A percentile compares a stretch with the other conserved stretches of the same genome.
Conservation (phyloP, 2,329 filamentous ascomycete species). For the Ceratocystis cacaofunesta region DNA sequence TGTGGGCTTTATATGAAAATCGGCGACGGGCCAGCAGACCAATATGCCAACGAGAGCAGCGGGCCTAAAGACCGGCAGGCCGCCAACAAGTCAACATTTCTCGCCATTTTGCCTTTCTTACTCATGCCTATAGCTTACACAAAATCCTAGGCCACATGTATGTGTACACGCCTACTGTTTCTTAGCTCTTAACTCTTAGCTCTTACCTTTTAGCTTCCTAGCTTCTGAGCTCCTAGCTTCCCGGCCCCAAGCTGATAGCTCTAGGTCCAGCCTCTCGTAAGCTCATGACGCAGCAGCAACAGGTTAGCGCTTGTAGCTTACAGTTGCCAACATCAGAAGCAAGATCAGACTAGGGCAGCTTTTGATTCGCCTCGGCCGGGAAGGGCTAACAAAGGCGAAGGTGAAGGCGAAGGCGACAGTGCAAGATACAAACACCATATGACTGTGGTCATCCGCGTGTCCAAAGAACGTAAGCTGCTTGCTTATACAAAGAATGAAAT, state of each 20-base stretch:
- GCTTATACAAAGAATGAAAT: no score
- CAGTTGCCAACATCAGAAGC: neutral
- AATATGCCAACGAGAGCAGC: no score
- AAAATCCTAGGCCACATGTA: neutral
- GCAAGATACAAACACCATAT: no score
- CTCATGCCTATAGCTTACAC: neutral
- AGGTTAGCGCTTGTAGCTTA: neutral
- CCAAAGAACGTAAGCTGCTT: no score
- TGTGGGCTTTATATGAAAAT: neutral
- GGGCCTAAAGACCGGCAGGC: no score
- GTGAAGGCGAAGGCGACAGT: no score
- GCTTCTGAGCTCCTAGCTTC: neutral
- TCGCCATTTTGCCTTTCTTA: neutral
- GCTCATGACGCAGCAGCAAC: neutral
- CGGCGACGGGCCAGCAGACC: neutral
- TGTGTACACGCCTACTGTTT: neutral
- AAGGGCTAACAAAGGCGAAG: no score
- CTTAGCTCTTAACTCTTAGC: neutral
- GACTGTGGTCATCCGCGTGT: no score
- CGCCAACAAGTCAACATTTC: no score
- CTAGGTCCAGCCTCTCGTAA: neutral
- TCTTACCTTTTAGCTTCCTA: neutral
- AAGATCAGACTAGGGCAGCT: neutral
- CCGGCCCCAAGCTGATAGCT: neutral
- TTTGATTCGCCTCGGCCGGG: no score